These are phyloP conservation scores for Aspergillus uvarum DNA, from an alignment of 2,329 filamentous ascomycete species.

Conservation along the genomic window DNA sequence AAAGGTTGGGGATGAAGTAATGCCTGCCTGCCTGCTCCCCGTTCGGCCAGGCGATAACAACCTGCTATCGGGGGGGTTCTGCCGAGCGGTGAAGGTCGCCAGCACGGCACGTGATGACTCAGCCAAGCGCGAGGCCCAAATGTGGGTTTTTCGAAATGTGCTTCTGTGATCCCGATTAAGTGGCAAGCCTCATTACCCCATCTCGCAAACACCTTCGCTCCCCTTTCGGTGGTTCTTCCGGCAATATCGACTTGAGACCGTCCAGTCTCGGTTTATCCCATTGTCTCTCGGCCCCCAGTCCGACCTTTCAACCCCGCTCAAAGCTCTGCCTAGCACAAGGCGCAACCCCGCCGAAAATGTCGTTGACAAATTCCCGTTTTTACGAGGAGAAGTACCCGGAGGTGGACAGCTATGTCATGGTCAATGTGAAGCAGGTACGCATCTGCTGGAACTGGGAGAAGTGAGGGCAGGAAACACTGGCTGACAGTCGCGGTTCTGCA, in stretches of 20 bases:
- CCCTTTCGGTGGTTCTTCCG: constrained; percentile 12
- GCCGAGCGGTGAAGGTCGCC: constrained; percentile 15
- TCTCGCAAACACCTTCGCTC: constrained; percentile 15
- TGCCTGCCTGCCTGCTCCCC: not conserved
- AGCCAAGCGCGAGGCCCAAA: constrained; percentile 21
- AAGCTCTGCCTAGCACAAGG: constrained; percentile 21
- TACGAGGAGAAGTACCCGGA: constrained; percentile 98
- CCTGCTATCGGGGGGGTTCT: constrained; percentile 4
- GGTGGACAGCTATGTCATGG: constrained; percentile 99
- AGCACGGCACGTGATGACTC: constrained; percentile 17
- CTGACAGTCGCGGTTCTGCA: constrained; percentile 15
- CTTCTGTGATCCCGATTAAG: constrained; percentile 8
- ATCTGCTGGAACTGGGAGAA: constrained; percentile 3
- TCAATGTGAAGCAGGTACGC: constrained; percentile 93
- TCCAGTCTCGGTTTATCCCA: constrained; percentile 8
- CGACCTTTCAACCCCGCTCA: constrained; percentile 5
- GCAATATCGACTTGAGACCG: not conserved
- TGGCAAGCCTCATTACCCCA: constrained; percentile 18
- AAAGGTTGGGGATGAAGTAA: not conserved
- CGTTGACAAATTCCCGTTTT: constrained; percentile 93
- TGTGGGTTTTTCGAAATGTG: constrained; percentile 36
- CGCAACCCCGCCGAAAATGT: constrained; percentile 68
- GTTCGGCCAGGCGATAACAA: not conserved
- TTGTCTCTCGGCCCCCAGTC: not conserved
- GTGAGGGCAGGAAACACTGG: not conserved